Conservation (phyloP, 768 basidiomycete species). For the Boletus sensibilis region DNA sequence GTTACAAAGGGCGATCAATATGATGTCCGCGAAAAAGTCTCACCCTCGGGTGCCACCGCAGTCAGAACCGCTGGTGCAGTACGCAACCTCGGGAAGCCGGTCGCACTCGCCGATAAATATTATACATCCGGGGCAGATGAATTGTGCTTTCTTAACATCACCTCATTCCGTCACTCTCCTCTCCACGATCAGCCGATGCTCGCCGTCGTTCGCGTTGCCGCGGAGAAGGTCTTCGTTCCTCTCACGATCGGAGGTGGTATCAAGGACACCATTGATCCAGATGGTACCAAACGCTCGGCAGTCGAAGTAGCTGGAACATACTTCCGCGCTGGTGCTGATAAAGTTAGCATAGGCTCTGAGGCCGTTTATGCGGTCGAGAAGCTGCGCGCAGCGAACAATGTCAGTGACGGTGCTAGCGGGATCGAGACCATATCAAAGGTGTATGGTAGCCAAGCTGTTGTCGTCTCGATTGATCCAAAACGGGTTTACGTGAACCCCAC, state of each 20-base stretch:
- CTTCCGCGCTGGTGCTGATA: slow-evolving; percentile 97
- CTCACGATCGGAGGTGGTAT: slow-evolving; percentile 98
- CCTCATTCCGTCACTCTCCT: slow-evolving; percentile 96
- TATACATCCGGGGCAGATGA: slow-evolving; percentile 91
- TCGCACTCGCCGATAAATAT: slow-evolving; percentile 85
- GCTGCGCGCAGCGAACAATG: slow-evolving; percentile 50
- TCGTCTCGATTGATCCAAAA: slow-evolving; percentile 94
- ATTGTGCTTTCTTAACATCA: slow-evolving; percentile 97
- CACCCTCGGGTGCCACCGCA: slow-evolving; percentile 24
- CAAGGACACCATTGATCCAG: slow-evolving; percentile 93
- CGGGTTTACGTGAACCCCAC: slow-evolving; percentile 72
- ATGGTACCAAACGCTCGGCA: slow-evolving; percentile 82
- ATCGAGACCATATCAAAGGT: slow-evolving; percentile 89
- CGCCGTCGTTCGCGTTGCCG: slow-evolving; percentile 87
- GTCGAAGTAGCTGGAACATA: slow-evolving; percentile 95
- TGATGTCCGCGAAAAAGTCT: slow-evolving; percentile 84
- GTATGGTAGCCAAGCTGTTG: slow-evolving; percentile 96
- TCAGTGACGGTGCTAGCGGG: slow-evolving; percentile 71
- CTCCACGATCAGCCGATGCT: slow-evolving; percentile 98
- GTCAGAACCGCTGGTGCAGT: slow-evolving; percentile 69
- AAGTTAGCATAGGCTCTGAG: slow-evolving; percentile 96
- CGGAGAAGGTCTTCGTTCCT: slow-evolving; percentile 92
- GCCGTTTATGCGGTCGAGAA: slow-evolving; percentile 93
- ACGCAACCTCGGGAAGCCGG: slow-evolving; percentile 96
- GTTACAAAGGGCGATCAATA: slow-evolving; percentile 99